Evolutionary conservation across 2,329 filamentous ascomycete species (phyloP).

Genomic region (Venturia carpophila): DNA sequence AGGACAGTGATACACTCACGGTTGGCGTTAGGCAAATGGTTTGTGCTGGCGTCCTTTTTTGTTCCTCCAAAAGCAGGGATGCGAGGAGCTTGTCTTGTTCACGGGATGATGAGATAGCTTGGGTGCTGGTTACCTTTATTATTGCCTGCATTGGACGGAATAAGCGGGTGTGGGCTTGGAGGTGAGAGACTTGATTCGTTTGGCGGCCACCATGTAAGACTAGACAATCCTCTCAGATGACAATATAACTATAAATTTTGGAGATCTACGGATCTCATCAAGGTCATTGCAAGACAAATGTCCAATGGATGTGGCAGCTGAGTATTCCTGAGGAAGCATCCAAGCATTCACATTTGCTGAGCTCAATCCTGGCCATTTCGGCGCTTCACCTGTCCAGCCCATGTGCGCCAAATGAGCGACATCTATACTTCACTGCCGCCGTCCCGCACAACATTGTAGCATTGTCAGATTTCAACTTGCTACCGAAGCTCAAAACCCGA

Average conservation of each 20-base stretch:
- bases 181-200: neutral
- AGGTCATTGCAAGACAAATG: neutral
- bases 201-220: conserved; percentile 9
- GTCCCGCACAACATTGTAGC: neutral
- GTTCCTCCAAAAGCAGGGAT: neutral
- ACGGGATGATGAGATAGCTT: neutral
- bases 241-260: conserved; percentile 13
- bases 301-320: neutral
- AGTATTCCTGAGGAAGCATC: too few relatives aligned
- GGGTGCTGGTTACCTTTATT: neutral
- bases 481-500: neutral
- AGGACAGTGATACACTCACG: neutral
- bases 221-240: neutral
- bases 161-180: neutral
- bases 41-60: neutral
- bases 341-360: conserved; percentile 4
- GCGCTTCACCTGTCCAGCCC: neutral
- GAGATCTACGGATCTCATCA: conserved; percentile 15
- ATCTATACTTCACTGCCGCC: neutral
- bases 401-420: neutral
- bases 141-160: neutral
- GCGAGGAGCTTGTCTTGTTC: neutral
- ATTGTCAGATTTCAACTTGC: neutral
- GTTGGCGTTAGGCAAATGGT: neutral
- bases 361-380: neutral